These are phyloP conservation scores for Boletellus sp. DNA, from an alignment of 768 basidiomycete genomes.

Conservation along the genomic window DNA sequence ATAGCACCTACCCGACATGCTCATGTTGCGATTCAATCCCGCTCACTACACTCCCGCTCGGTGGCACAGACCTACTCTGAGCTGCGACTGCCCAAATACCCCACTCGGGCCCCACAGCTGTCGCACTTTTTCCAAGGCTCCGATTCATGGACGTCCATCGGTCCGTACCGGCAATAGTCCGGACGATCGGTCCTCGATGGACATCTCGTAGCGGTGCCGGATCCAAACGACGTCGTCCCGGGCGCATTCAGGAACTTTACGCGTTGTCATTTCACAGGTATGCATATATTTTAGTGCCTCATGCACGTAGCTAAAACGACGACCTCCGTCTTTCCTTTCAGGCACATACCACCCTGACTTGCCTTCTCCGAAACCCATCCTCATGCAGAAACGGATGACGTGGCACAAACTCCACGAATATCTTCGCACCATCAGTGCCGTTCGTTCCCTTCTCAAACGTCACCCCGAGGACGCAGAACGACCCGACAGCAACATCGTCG, in stretches of 20 bases:
- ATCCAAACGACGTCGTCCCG: constrained; percentile 36
- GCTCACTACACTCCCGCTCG: background rate
- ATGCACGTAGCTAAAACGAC: too few species aligned
- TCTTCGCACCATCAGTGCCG: constrained; percentile 64
- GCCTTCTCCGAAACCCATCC: constrained; percentile 37
- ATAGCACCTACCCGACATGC: too few species aligned
- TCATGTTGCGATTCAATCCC: background rate
- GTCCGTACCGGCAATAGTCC: constrained; percentile 77
- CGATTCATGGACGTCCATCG: constrained; percentile 52
- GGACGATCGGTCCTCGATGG: constrained; percentile 72
- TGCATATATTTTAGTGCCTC: too few species aligned
- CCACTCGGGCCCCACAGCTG: constrained; percentile 55
- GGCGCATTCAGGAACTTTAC: constrained; percentile 40
- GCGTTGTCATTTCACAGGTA: constrained; percentile 56
- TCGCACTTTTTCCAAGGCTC: constrained; percentile 59
- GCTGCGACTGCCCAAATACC: constrained; percentile 61
- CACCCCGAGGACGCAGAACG: constrained; percentile 53
- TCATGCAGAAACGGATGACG: constrained; percentile 57
- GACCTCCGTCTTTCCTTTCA: constrained; percentile 5
- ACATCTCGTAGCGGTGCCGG: constrained; percentile 67
- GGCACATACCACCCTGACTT: constrained; percentile 40
- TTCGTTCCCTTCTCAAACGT: constrained; percentile 62
- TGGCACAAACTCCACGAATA: constrained; percentile 68
- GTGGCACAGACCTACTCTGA: constrained; percentile 60
- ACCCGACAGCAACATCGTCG: constrained; percentile 58